Evolutionary conservation across 192 early-diverging fungal species (phyloP).

Genomic region (Phycomyces nitens): DNA sequence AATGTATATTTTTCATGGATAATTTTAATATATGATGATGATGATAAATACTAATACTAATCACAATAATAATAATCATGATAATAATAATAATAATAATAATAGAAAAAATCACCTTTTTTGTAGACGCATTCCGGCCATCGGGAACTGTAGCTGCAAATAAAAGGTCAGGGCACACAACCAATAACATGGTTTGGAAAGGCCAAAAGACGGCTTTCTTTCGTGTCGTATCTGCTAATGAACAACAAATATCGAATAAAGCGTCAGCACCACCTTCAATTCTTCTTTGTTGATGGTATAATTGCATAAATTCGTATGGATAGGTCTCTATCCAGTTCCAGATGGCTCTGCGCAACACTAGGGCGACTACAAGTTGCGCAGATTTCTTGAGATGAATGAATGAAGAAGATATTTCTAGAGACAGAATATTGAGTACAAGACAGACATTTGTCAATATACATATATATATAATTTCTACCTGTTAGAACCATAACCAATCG

Average conservation of each 20-base stretch:
- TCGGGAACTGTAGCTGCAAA: constrained; percentile 50
- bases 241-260: constrained; percentile 66
- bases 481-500: constrained; percentile 45
- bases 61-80: too few species aligned
- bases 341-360: constrained; percentile 73
- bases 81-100: too few species aligned
- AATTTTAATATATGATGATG: too few species aligned
- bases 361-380: constrained; percentile 69
- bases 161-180: constrained; percentile 81
- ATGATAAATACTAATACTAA: too few species aligned
- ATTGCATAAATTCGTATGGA: constrained; percentile 68
- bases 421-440: not conserved
- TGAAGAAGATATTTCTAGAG: constrained; percentile 41
- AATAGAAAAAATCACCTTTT: constrained; percentile 19
- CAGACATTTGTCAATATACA: not conserved
- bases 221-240: constrained; percentile 54
- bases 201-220: constrained; percentile 80
- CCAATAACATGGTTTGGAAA: constrained; percentile 77
- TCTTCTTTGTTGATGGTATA: constrained; percentile 56
- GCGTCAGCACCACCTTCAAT: constrained; percentile 67
- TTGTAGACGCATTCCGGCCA: constrained; percentile 2
- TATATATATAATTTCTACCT: constrained; percentile 28
- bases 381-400: constrained; percentile 54
- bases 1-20: constrained; percentile 2
- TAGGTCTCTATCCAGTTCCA: constrained; percentile 93